Evolutionary conservation across 441 rosid species (phyloP).

Genomic region (Brassica hybrid): DNA sequence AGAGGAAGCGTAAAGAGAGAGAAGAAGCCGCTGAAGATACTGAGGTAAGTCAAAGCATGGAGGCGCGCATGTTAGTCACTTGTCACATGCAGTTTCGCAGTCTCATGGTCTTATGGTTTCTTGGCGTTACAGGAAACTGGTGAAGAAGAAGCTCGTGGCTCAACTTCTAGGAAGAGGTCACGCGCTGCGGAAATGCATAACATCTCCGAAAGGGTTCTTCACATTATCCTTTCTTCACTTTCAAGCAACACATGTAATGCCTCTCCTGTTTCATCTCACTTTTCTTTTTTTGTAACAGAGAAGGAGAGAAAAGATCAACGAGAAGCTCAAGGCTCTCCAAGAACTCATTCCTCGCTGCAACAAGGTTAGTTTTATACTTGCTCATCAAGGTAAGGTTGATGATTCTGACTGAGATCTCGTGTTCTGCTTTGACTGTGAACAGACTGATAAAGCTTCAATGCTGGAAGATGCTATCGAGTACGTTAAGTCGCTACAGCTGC

Average conservation of each 20-base stretch:
- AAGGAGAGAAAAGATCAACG: slow-evolving; percentile 87
- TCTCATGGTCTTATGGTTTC: too few relatives aligned
- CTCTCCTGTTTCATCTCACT: slow-evolving; percentile 1
- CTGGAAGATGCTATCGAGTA: slow-evolving; percentile 88
- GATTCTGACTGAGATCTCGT: neutral
- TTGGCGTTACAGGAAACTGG: slow-evolving; percentile 9
- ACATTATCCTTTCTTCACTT: neutral
- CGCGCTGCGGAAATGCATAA: slow-evolving; percentile 42
- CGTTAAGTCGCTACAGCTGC: slow-evolving; percentile 77
- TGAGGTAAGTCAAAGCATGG: too few relatives aligned
- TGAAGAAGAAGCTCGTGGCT: slow-evolving; percentile 27
- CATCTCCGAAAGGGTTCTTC: slow-evolving; percentile 31
- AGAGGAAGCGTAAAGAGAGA: slow-evolving; percentile 13
- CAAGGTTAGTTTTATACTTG: slow-evolving; percentile 54
- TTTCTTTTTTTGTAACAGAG: slow-evolving; percentile 48
- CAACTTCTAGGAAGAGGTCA: slow-evolving; percentile 38
- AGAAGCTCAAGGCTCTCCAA: slow-evolving; percentile 84
- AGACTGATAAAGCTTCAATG: slow-evolving; percentile 96
- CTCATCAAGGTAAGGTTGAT: too few relatives aligned
- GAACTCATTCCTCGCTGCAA: slow-evolving; percentile 88
- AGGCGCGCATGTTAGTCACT: too few relatives aligned
- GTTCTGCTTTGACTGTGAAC: slow-evolving; percentile 27
- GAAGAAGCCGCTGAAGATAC: too few relatives aligned
- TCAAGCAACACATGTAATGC: neutral
- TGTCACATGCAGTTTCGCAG: neutral